Conservation (phyloP, 208 protist species). For the Kentomonas sorsogonicus region DNA sequence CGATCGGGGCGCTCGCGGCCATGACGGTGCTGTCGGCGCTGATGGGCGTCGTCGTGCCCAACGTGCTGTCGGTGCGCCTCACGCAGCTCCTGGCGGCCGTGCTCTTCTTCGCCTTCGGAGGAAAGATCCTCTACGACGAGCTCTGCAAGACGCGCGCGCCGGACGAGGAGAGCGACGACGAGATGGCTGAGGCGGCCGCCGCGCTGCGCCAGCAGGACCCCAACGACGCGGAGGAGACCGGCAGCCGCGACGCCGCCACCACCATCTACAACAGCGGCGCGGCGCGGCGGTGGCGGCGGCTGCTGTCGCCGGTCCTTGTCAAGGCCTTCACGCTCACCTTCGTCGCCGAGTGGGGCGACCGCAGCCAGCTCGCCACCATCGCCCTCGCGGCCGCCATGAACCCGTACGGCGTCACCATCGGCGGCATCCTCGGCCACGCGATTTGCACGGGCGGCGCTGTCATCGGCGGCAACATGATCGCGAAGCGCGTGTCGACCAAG, state of each 20-base stretch:
- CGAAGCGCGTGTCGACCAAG: conserved; percentile 68
- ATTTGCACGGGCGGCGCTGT: conserved; percentile 94
- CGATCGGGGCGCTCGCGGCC: conserved; percentile 77
- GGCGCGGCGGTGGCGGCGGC: conserved; percentile 37
- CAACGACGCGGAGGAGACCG: conserved; percentile 57
- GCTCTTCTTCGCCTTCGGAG: conserved; percentile 90
- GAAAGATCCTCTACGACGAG: conserved; percentile 84
- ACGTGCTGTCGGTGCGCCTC: conserved; percentile 75
- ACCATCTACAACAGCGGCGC: conserved; percentile 36
- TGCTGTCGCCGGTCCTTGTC: conserved; percentile 74
- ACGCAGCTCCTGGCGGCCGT: conserved; percentile 81
- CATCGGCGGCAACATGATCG: conserved; percentile 80
- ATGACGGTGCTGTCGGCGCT: conserved; percentile 93
- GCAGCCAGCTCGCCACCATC: conserved; percentile 95
- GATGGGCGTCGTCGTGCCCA: conserved; percentile 80
- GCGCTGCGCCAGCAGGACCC: conserved; percentile 73
- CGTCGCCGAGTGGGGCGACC: conserved; percentile 96
- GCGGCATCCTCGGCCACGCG: conserved; percentile 91
- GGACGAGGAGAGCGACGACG: conserved; percentile 78
- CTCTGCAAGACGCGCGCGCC: conserved; percentile 35
- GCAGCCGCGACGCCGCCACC: conserved; percentile 28
- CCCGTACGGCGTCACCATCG: conserved; percentile 89
- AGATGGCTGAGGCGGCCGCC: conserved; percentile 81
- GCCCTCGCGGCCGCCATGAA: conserved; percentile 90
- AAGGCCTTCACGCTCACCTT: conserved; percentile 95